phyloP scores from a whole-genome alignment of 164 flowering plant genomes.

The grape (Vitis vinifera) region DNA sequence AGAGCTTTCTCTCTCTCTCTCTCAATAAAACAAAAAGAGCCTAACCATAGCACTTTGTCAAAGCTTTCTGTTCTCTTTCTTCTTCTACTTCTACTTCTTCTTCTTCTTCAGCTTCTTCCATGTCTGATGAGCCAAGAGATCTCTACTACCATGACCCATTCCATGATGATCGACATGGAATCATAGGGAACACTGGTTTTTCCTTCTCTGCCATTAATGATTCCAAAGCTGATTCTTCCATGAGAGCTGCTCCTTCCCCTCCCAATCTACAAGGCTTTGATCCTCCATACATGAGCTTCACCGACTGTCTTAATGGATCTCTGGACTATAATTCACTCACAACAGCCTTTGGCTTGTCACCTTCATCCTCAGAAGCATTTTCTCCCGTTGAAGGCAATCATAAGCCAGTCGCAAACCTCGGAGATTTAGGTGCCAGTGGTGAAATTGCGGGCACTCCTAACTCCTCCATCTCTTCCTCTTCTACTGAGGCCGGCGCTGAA shows the following conservation, averaged over 20 bases:
- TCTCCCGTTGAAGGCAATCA: slow-evolving; percentile 25
- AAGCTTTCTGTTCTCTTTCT: slow-evolving; percentile 5
- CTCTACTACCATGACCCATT: slow-evolving; percentile 30
- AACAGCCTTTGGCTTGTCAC: slow-evolving; percentile 42
- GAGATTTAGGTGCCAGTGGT: slow-evolving; percentile 3
- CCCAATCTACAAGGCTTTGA: slow-evolving; percentile 20
- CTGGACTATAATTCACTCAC: slow-evolving; percentile 32
- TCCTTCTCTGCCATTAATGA: not conserved
- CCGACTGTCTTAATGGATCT: slow-evolving; percentile 42
- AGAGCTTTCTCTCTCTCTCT: not conserved
- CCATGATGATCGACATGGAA: slow-evolving; percentile 9
- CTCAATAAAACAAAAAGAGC: not conserved
- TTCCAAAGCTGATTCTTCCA: not conserved
- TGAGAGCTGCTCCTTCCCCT: slow-evolving; percentile 3
- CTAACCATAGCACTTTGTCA: not conserved
- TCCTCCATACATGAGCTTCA: slow-evolving; percentile 43
- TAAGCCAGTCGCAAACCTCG: not conserved
- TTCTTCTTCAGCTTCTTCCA: slow-evolving; percentile 13
- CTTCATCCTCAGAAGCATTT: slow-evolving; percentile 45
- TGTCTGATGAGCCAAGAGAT: slow-evolving; percentile 32
- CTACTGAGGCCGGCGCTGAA: slow-evolving; percentile 49
- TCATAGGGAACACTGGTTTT: not conserved
- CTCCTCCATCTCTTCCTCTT: slow-evolving; percentile 63
- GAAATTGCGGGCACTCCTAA: slow-evolving; percentile 41
- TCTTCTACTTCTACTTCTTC: slow-evolving; percentile 8